A percentile compares a stretch with the other conserved stretches of the same genome.
Conservation (phyloP, 306 rosid genomes). For the Cucurbita ficifolia region DNA sequence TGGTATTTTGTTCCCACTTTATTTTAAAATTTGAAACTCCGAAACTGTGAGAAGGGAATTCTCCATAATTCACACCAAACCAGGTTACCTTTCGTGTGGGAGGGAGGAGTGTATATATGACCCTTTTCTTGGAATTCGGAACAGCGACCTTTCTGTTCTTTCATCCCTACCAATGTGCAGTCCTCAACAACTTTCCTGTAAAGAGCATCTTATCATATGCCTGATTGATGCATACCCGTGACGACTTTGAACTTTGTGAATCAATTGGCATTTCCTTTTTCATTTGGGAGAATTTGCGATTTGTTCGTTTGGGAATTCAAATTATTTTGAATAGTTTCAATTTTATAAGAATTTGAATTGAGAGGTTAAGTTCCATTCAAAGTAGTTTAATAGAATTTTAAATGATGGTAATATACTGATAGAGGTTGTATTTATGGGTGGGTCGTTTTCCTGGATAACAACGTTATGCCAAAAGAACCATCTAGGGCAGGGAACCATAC, state of each 20-base stretch:
- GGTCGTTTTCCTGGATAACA: neutral
- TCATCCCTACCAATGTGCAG: conserved; percentile 7
- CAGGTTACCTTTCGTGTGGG: conserved; percentile 11
- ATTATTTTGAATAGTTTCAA: neutral
- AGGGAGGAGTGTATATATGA: conserved; percentile 11
- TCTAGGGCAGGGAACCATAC: neutral
- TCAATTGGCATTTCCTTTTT: neutral
- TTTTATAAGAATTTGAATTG: neutral
- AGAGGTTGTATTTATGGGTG: neutral
- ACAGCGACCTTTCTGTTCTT: conserved; percentile 26
- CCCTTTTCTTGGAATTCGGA: conserved; percentile 24
- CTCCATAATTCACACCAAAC: neutral
- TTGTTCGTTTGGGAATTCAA: neutral
- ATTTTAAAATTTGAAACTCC: conserved; percentile 26
- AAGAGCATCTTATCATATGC: neutral
- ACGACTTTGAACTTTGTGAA: neutral
- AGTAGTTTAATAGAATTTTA: neutral
- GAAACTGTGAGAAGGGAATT: neutral
- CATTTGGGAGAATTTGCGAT: neutral
- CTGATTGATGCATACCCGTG: conserved; percentile 8
- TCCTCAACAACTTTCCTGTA: conserved; percentile 6
- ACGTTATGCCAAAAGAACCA: neutral
- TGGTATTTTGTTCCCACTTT: neutral
- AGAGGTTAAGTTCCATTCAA: neutral
- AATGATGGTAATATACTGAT: neutral